Base-by-base conservation (phyloP, 2,329 filamentous ascomycete genomes). In the Aspergillus sp. region DNA sequence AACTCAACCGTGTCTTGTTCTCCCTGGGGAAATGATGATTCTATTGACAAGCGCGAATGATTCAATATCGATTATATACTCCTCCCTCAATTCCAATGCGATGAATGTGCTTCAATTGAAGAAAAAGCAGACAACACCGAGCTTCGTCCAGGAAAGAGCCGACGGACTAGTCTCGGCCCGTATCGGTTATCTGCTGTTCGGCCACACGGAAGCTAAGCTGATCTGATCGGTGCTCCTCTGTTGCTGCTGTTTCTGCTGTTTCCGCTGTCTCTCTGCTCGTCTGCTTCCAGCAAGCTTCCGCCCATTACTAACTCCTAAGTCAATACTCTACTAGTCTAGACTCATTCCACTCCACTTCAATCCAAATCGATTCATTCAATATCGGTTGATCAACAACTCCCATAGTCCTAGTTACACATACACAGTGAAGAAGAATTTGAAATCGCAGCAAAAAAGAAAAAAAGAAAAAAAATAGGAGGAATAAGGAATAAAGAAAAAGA, bases 161-260 rank as follows among this genome's bases (percentile, higher is more conserved):
- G 39, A 60, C 66, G 64, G 65, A 52, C 54, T 55, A 68, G 66
- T 73, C 67, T 73, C 73, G 71, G 70, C 59, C 62, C 66, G 70
- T 72, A 66, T 75, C 73, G 73, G 73, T 55, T 75, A 73, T 58
- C 27, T 36, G 53, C 32, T 15, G 23, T 57, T 74, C 73, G 73
- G 73, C 68, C 70, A 69, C 71, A 74, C 71, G 73, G 73, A 75
- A 36, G 32, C 32, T 36, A 13, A 13, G 32, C 32, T 13, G 11
- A 36, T 10, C 30, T 32, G 8, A 10, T 10, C 30, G 2, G 8
- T 32, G 27, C 27, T 30, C 1, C 27, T 30, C 27, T 30, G 27
- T 11, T 30, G 8, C 8, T 11, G 27, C 27, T 30, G 25, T 25
- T 7, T 27, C 25, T 27, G 21, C 21, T 21, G 21, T 21, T 21